phyloP scores from a whole-genome alignment of 805 yeast species.

The Barnettozyma salicaria region DNA sequence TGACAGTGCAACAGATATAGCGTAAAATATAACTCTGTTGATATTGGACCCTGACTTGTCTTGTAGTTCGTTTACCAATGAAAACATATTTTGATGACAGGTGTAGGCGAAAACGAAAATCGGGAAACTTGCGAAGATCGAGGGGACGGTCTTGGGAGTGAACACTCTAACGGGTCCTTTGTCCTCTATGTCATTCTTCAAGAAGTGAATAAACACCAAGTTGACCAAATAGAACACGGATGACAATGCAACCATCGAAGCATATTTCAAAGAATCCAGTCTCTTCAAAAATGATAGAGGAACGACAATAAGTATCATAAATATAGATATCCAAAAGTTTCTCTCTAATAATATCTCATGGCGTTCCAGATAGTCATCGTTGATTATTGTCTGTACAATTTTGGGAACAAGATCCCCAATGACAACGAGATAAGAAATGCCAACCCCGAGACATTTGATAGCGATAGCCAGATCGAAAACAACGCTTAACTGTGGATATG shows the following conservation, averaged over 20 bases:
- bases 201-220: slow-evolving; percentile 67
- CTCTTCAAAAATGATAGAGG: slow-evolving; percentile 66
- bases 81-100: slow-evolving; percentile 93
- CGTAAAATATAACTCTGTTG: slow-evolving; percentile 40
- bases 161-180: slow-evolving; percentile 47
- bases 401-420: slow-evolving; percentile 68
- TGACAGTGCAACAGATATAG: slow-evolving; percentile 53
- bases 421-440: slow-evolving; percentile 60
- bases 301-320: slow-evolving; percentile 40
- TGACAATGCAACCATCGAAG: slow-evolving; percentile 75
- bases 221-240: slow-evolving; percentile 75
- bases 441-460: slow-evolving; percentile 66
- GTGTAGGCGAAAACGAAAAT: slow-evolving; percentile 92
- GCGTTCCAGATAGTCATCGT: slow-evolving; percentile 12
- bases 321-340: slow-evolving; percentile 55
- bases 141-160: slow-evolving; percentile 39
- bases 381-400: slow-evolving; percentile 33
- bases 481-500: slow-evolving; percentile 55
- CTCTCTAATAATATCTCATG: slow-evolving; percentile 33
- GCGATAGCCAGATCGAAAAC: slow-evolving; percentile 65
- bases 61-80: slow-evolving; percentile 74
- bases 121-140: slow-evolving; percentile 73
- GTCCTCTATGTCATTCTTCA: slow-evolving; percentile 48
- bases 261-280: slow-evolving; percentile 77
- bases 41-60: slow-evolving; percentile 45